phyloP scores from a whole-genome alignment of 495 filamentous ascomycete genomes.

The Tuber indicum region DNA sequence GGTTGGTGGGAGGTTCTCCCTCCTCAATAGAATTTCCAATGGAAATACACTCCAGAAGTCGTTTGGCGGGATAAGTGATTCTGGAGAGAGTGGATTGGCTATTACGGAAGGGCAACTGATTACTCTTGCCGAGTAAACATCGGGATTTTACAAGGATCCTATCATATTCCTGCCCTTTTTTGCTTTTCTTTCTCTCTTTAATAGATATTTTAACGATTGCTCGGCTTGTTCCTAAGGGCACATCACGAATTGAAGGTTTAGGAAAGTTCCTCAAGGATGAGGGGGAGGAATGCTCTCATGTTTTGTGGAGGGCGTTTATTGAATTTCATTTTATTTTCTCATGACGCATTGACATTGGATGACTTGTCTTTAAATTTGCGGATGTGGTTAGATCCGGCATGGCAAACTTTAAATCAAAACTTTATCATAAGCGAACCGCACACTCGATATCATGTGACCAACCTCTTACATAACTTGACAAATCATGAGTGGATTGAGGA shows the following conservation, averaged over 20 bases:
- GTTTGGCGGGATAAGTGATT: background rate
- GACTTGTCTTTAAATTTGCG: slow-evolving; percentile 1
- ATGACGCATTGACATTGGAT: background rate
- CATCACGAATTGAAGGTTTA: background rate
- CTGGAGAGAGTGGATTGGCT: background rate
- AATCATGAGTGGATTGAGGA: background rate
- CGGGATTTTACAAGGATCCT: background rate
- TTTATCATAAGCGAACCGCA: background rate
- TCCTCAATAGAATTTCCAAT: background rate
- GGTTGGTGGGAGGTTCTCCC: background rate
- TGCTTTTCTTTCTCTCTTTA: background rate
- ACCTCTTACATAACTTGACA: background rate
- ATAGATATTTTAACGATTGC: background rate
- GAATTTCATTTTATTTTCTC: background rate
- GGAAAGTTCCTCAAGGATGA: background rate
- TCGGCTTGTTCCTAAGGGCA: background rate
- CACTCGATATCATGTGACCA: background rate
- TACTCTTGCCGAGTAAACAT: slow-evolving; percentile 19
- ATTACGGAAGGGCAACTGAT: slow-evolving; percentile 18
- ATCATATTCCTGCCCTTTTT: background rate
- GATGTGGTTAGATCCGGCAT: slow-evolving; percentile 4
- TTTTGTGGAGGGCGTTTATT: background rate
- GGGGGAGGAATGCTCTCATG: background rate
- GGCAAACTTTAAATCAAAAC: slow-evolving; percentile 2
- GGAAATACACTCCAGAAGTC: background rate